phyloP scores from a whole-genome alignment of 768 basidiomycete species.

The Auriscalpium vulgare region DNA sequence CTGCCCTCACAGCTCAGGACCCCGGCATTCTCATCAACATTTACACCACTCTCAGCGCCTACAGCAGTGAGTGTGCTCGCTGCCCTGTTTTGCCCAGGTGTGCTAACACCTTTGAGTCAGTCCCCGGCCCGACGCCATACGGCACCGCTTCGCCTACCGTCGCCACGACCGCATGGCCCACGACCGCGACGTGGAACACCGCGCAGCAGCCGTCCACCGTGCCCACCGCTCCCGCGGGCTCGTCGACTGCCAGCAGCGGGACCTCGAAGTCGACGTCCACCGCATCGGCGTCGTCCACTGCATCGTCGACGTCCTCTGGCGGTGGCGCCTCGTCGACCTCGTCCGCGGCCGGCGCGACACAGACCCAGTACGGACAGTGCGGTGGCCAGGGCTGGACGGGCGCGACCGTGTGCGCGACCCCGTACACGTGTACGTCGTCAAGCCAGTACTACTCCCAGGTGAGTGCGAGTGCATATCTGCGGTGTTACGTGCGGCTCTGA shows the following conservation, averaged over 20 bases:
- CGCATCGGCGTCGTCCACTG: neutral
- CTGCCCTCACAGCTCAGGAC: constrained; percentile 1
- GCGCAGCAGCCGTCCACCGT: constrained; percentile 38
- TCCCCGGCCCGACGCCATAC: constrained; percentile 45
- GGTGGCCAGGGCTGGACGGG: constrained; percentile 1
- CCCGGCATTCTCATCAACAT: constrained; percentile 40
- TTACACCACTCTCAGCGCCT: constrained; percentile 33
- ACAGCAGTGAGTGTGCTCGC: constrained; percentile 26
- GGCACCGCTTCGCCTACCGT: constrained; percentile 32
- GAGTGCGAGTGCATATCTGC: neutral
- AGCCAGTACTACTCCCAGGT: constrained; percentile 2
- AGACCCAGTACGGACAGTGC: constrained; percentile 1
- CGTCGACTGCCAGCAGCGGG: neutral
- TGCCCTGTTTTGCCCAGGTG: constrained; percentile 10
- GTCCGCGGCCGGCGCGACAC: neutral
- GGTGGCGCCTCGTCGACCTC: neutral
- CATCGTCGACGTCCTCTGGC: neutral
- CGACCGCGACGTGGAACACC: constrained; percentile 44
- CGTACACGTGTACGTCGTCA: neutral
- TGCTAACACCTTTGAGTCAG: constrained; percentile 16
- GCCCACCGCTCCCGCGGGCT: constrained; percentile 25
- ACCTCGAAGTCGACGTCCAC: neutral
- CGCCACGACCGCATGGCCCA: constrained; percentile 35
- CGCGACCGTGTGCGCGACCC: neutral
- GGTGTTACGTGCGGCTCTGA: too few species aligned